Base-by-base conservation (phyloP, 2,329 filamentous ascomycete genomes). In the Pseudocercospora vitis region DNA sequence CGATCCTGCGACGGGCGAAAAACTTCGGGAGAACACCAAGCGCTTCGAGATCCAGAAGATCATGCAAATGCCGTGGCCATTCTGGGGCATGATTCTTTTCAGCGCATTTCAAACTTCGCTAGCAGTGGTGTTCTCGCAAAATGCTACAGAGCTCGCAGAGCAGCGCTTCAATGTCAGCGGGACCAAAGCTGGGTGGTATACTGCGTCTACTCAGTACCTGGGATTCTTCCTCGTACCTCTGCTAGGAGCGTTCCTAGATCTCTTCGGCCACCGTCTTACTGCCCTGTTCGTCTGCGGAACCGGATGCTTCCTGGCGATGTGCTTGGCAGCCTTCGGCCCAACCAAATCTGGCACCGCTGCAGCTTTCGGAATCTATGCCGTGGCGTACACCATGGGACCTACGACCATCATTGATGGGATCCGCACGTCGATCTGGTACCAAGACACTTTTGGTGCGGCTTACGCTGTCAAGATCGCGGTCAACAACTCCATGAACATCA, bases 401-500 rank as follows among this genome's bases (percentile, higher is more conserved):
- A 82, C 81, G 0, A 73, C 77, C 3, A 81, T 85, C 53, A 83
- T 85, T 48, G 82, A 85, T 62, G 73, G 78, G 18, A 81, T 84
- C 21, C 79, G 83, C 12, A 83, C 82, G 0, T 76, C 76, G 0
- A 77, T 85, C 66, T 83, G 80, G 78, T 74, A 83, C 21, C 78
- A 81, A 52, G 78, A 78, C 2, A 78, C 82, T 0, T 85, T 85
- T 53, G 82, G 82, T 0, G 78, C 80, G 0, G 83, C 78, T 0
- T 85, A 84, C 55, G 75, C 80, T 1, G 67, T 84, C 52, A 85
- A 85, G 54, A 77, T 85, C 29, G 79, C 79, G 18, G 80, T 84
- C 63, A 84, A 85, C 63, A 85, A 85, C 51, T 78, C 76, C 24
- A 84, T 84, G 79, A 82, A 74, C 54, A 83, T 85, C 54, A 80